A percentile compares a stretch with the other conserved stretches of the same genome.
phyloP scores from a whole-genome alignment of 345 rosid genomes.

The Pugionium cornutum region DNA sequence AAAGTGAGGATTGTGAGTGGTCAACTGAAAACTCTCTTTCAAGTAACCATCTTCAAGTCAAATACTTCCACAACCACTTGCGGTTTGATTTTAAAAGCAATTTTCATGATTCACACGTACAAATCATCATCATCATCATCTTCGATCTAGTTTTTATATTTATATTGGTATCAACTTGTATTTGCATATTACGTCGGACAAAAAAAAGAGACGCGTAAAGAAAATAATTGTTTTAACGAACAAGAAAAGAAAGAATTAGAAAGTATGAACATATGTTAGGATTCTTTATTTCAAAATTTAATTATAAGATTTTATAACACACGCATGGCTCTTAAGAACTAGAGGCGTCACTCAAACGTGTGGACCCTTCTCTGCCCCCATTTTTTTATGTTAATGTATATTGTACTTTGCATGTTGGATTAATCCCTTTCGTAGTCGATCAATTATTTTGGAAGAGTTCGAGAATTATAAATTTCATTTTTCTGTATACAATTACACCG shows the following conservation, averaged over 20 bases:
- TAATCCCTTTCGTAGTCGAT: no score
- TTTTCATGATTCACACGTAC: constrained; percentile 16
- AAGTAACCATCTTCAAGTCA: not conserved
- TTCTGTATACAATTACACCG: no score
- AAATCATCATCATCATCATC: not conserved
- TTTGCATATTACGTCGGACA: not conserved
- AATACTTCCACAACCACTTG: constrained; percentile 23
- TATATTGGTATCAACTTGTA: constrained; percentile 1
- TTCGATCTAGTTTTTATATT: not conserved
- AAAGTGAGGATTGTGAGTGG: not conserved
- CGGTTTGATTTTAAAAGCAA: constrained; percentile 25
- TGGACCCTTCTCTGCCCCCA: constrained; percentile 28
- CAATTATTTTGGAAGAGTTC: no score
- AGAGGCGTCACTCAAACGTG: constrained; percentile 17
- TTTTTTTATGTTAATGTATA: not conserved
- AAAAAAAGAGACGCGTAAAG: not conserved
- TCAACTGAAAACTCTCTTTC: constrained; percentile 18
- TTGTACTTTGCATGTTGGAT: constrained; percentile 22
- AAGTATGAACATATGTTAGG: constrained; percentile 3
- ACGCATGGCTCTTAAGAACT: constrained; percentile 22
- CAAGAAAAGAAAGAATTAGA: constrained; percentile 6
- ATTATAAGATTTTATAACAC: constrained; percentile 1
- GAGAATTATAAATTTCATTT: no score
- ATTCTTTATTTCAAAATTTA: not conserved
- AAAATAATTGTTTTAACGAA: not conserved